phyloP scores from a whole-genome alignment of 495 filamentous ascomycete species.

The Cercophora samala region DNA sequence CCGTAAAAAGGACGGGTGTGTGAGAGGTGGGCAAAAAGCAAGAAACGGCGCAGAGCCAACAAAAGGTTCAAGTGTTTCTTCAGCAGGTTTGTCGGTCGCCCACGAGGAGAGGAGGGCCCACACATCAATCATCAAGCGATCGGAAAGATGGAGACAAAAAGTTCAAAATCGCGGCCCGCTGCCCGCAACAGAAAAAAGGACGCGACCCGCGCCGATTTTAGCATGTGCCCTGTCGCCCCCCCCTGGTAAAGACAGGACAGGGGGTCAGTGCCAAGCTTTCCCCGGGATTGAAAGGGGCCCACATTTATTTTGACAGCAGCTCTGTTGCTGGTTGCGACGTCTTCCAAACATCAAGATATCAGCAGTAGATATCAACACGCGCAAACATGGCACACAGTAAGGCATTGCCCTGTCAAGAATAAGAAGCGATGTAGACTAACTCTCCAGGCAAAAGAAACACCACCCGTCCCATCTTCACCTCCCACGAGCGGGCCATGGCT shows the following conservation, averaged over 20 bases:
- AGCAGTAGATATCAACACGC: neutral
- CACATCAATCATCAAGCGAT: neutral
- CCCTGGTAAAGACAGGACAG: neutral
- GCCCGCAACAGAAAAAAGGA: neutral
- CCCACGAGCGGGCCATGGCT: constrained; percentile 80
- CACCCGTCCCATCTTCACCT: constrained; percentile 91
- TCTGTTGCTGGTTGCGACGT: neutral
- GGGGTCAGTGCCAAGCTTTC: neutral
- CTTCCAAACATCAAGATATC: neutral
- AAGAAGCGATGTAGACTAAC: constrained; percentile 23
- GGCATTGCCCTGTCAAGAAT: constrained; percentile 14
- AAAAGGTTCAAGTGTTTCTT: neutral
- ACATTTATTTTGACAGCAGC: neutral
- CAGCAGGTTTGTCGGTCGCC: neutral
- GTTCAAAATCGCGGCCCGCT: neutral
- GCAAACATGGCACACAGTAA: constrained; percentile 56
- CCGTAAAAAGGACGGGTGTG: neutral
- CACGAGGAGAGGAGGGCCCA: neutral
- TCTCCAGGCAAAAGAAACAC: constrained; percentile 83
- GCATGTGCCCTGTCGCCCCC: neutral
- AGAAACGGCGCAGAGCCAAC: neutral
- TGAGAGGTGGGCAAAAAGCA: neutral
- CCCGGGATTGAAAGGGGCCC: neutral
- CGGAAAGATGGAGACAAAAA: constrained; percentile 1
- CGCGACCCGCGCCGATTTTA: constrained; percentile 6